Conservation (phyloP, 495 filamentous ascomycete genomes). For the Xylaria flabelliformis region DNA sequence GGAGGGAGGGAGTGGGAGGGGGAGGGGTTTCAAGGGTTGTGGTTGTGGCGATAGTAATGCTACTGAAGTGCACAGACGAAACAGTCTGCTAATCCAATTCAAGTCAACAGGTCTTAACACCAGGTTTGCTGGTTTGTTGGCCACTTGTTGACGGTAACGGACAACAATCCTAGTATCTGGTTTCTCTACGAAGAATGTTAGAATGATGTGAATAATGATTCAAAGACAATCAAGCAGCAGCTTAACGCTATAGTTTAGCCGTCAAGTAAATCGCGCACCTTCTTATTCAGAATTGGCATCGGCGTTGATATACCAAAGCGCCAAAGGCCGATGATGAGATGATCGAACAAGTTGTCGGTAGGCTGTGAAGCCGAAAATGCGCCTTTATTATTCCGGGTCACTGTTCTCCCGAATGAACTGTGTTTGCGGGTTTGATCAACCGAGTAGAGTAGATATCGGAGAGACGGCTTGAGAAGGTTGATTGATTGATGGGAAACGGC, state of each 20-base stretch:
- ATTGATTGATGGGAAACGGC: not conserved
- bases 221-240: not conserved
- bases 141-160: not conserved
- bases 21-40: slow-evolving; percentile 14
- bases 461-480: not conserved
- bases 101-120: not conserved
- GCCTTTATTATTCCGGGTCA: not conserved
- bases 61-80: slow-evolving; percentile 15
- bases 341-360: slow-evolving; percentile 15
- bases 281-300: not conserved
- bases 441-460: not conserved
- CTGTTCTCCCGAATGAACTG: not conserved
- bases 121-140: not conserved
- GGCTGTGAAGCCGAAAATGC: not conserved
- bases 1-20: not conserved
- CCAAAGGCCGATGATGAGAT: slow-evolving; percentile 11
- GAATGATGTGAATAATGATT: not conserved
- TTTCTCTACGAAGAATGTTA: not conserved
- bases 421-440: slow-evolving; percentile 20
- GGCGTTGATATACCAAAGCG: not conserved
- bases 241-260: not conserved
- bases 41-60: not conserved
- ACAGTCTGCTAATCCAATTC: not conserved
- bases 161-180: not conserved
- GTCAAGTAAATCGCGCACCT: slow-evolving; percentile 7